phyloP scores from a whole-genome alignment of 2,329 filamentous ascomycete species.

The Talaromyces piceae region DNA sequence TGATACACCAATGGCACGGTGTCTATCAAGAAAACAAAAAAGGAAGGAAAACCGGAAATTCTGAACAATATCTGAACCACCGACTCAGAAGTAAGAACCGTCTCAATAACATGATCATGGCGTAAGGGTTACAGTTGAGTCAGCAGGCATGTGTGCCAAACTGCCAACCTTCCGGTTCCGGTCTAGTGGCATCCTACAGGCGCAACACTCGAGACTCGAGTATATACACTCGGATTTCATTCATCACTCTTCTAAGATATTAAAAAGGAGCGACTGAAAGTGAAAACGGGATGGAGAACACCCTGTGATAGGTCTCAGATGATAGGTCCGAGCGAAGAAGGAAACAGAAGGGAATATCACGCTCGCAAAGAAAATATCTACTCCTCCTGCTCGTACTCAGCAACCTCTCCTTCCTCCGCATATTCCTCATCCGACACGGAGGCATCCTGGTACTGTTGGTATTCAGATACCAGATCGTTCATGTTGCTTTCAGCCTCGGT shows the following conservation, averaged over 20 bases:
- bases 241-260: neutral
- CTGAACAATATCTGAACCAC: too few relatives aligned
- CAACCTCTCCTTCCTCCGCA: constrained; percentile 64
- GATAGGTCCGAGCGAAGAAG: neutral
- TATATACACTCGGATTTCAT: neutral
- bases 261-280: neutral
- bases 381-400: neutral
- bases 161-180: neutral
- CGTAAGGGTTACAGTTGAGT: neutral
- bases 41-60: too few relatives aligned
- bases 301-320: neutral
- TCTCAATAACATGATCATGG: neutral
- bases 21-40: too few relatives aligned
- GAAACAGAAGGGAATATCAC: neutral
- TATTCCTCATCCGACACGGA: constrained; percentile 86
- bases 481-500: constrained; percentile 99
- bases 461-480: constrained; percentile 99
- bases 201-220: neutral
- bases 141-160: neutral
- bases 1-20: too few relatives aligned
- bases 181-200: neutral
- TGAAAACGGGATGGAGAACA: neutral
- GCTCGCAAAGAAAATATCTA: too few relatives aligned
- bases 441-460: constrained; percentile 99
- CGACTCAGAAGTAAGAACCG: neutral